phyloP scores from a whole-genome alignment of 495 filamentous ascomycete species.

The Aspergillus diversus region DNA sequence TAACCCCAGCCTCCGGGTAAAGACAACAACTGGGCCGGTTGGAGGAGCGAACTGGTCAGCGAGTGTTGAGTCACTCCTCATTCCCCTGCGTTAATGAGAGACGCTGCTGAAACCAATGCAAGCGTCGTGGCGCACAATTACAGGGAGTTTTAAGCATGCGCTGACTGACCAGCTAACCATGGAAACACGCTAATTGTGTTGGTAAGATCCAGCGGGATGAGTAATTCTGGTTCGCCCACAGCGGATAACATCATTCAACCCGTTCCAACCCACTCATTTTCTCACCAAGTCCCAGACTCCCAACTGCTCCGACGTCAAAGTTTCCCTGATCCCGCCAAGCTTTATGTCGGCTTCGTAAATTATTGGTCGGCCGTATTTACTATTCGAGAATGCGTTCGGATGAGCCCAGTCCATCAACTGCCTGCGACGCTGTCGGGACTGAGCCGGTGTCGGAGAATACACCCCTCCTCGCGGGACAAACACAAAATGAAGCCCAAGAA shows the following conservation, averaged over 20 bases:
- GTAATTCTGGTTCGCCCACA: neutral
- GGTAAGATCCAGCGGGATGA: neutral
- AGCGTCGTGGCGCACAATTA: neutral
- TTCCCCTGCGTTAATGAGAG: too few relatives aligned
- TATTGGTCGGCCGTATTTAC: neutral
- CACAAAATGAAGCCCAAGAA: conserved; percentile 34
- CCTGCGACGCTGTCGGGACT: conserved; percentile 19
- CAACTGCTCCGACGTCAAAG: too few relatives aligned
- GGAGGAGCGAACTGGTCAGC: too few relatives aligned
- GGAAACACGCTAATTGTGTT: neutral
- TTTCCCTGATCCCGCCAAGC: neutral
- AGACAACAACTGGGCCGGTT: neutral
- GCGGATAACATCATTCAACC: neutral
- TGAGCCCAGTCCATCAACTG: conserved; percentile 8
- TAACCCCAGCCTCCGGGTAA: neutral
- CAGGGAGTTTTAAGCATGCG: neutral
- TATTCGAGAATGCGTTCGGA: conserved; percentile 13
- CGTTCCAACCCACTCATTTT: neutral
- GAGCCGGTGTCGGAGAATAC: conserved; percentile 43
- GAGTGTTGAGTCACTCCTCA: too few relatives aligned
- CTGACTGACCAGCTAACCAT: neutral
- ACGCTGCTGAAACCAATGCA: too few relatives aligned
- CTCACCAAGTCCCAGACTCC: neutral
- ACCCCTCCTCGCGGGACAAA: conserved; percentile 38
- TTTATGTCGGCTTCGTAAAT: neutral